These are phyloP conservation scores for Chaetomiaceae sp. DNA, from an alignment of 2,329 filamentous ascomycete species.

Conservation along the genomic window DNA sequence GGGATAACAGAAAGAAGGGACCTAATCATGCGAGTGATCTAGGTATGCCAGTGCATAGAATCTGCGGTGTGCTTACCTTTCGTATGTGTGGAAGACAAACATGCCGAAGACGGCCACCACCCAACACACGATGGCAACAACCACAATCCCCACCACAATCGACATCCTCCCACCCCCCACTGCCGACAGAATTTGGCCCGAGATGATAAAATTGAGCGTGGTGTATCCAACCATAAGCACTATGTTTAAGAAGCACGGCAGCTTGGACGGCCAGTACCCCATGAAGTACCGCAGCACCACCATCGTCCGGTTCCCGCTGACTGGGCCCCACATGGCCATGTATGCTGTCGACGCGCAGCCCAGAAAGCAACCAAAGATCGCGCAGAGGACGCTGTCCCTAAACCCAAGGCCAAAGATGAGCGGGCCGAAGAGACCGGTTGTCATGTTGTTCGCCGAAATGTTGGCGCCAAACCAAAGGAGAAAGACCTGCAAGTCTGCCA, in stretches of 20 bases:
- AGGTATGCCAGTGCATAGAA: background rate
- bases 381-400: constrained; percentile 28
- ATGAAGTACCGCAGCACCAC: constrained; percentile 31
- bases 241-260: constrained; percentile 30
- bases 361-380: constrained; percentile 27
- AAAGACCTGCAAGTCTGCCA: constrained; percentile 38
- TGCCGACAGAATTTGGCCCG: constrained; percentile 64
- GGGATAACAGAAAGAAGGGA: too few relatives aligned
- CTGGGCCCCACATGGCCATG: constrained; percentile 30
- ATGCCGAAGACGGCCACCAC: constrained; percentile 64
- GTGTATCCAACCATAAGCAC: constrained; percentile 32
- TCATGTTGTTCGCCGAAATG: constrained; percentile 41
- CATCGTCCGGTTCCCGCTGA: constrained; percentile 30
- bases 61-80: constrained; percentile 42
- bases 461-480: constrained; percentile 44
- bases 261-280: constrained; percentile 34
- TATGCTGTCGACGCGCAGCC: constrained; percentile 28
- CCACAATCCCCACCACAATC: constrained; percentile 62
- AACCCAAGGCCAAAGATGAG: constrained; percentile 31
- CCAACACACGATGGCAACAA: constrained; percentile 60
- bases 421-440: constrained; percentile 31
- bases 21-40: background rate
- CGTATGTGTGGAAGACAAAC: constrained; percentile 63
- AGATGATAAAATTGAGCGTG: constrained; percentile 61
- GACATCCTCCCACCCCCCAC: constrained; percentile 56